These are phyloP conservation scores for Fusarium subtropicale DNA, from an alignment of 2,329 filamentous ascomycete species.

Conservation along the genomic window DNA sequence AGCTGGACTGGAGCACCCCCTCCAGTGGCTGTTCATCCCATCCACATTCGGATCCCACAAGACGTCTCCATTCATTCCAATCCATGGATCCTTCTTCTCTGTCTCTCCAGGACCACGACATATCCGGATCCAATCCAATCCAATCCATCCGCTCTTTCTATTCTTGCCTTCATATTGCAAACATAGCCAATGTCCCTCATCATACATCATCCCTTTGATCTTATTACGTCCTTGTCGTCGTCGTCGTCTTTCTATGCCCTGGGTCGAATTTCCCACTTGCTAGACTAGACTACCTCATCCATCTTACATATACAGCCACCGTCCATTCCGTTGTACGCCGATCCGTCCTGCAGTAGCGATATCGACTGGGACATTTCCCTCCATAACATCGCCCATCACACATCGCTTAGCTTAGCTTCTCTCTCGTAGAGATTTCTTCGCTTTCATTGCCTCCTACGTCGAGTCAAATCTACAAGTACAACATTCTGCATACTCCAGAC, in stretches of 20 bases:
- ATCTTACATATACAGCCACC: conserved; percentile 17
- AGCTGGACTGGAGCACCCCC: conserved; percentile 19
- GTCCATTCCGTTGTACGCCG: conserved; percentile 26
- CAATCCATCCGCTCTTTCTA: conserved; percentile 34
- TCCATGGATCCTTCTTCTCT: conserved; percentile 27
- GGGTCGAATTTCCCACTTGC: conserved; percentile 12
- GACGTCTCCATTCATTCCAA: conserved; percentile 43
- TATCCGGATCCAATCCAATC: conserved; percentile 36
- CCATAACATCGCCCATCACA: conserved; percentile 26
- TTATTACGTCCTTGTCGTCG: conserved; percentile 8
- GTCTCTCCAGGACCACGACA: conserved; percentile 39
- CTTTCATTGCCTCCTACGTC: conserved; percentile 28
- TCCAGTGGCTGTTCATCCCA: conserved; percentile 40
- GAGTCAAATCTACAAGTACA: conserved; percentile 18
- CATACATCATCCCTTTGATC: conserved; percentile 12
- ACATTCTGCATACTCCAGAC: conserved; percentile 10
- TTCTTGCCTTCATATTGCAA: conserved; percentile 24
- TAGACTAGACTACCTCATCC: conserved; percentile 5
- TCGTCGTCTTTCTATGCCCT: conserved; percentile 12
- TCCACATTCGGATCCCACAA: conserved; percentile 42
- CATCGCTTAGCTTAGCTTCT: conserved; percentile 30
- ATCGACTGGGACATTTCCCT: conserved; percentile 25
- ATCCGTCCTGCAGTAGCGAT: conserved; percentile 19
- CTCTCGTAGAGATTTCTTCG: conserved; percentile 25
- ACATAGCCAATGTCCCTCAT: conserved; percentile 11